A percentile compares a stretch with the other conserved stretches of the same genome.
Evolutionary conservation across 2,329 filamentous ascomycete genomes (phyloP).

Genomic region (Conoideocrella luteorostrata): DNA sequence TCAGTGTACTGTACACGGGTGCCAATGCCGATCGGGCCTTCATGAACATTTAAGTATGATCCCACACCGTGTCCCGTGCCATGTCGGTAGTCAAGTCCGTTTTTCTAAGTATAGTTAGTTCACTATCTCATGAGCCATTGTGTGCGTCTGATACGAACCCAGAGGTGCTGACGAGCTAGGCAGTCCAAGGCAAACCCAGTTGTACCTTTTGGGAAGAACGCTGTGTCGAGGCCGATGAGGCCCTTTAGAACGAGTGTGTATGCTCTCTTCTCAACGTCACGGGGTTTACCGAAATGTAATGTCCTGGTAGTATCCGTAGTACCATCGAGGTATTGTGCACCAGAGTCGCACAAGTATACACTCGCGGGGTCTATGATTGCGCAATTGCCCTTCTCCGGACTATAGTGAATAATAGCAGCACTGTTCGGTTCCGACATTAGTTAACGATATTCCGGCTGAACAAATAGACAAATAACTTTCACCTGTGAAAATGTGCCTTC

Average conservation of each 20-base stretch:
- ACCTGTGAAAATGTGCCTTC: no score
- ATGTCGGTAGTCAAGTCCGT: slow-evolving; percentile 91
- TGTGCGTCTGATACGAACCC: slow-evolving; percentile 59
- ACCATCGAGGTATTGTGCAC: slow-evolving; percentile 91
- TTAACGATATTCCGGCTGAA: no score
- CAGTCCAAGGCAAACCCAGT: slow-evolving; percentile 88
- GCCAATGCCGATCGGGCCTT: slow-evolving; percentile 93
- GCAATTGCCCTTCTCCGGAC: slow-evolving; percentile 76
- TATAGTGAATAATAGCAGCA: slow-evolving; percentile 94
- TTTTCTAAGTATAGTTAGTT: slow-evolving; percentile 22
- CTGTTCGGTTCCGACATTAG: slow-evolving; percentile 36
- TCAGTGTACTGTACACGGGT: slow-evolving; percentile 88
- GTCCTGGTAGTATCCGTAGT: slow-evolving; percentile 95
- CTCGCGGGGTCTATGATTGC: slow-evolving; percentile 75
- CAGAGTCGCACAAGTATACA: slow-evolving; percentile 94
- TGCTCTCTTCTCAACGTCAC: slow-evolving; percentile 74
- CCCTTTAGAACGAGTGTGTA: slow-evolving; percentile 95
- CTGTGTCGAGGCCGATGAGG: slow-evolving; percentile 79
- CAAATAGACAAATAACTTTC: no score
- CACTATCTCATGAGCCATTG: no score
- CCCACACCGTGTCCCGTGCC: slow-evolving; percentile 95
- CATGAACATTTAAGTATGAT: slow-evolving; percentile 93
- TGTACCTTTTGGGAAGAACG: slow-evolving; percentile 89
- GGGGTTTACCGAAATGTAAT: slow-evolving; percentile 82
- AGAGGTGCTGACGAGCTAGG: slow-evolving; percentile 83